phyloP scores from a whole-genome alignment of 106 monocot genomes.

The Hemerocallis citrina region DNA sequence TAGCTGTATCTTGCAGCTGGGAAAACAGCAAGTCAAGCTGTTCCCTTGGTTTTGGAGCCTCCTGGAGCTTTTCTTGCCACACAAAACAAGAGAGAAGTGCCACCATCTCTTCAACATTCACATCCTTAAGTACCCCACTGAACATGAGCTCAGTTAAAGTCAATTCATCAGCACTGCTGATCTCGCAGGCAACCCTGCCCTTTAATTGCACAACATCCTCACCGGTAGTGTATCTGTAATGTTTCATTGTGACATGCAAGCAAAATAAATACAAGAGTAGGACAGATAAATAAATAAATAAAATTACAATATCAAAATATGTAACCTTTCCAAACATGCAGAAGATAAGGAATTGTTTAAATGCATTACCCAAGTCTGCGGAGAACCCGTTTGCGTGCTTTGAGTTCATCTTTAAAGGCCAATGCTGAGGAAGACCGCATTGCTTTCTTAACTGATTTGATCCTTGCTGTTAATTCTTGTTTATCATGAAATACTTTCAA shows the following conservation, averaged over 20 bases:
- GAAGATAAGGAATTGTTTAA: background rate
- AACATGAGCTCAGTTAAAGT: conserved; percentile 92
- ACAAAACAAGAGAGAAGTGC: conserved; percentile 98
- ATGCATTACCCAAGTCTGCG: conserved; percentile 71
- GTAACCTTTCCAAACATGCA: background rate
- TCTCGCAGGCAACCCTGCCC: conserved; percentile 95
- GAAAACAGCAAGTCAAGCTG: conserved; percentile 64
- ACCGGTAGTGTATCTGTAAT: conserved; percentile 64
- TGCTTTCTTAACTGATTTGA: conserved; percentile 69
- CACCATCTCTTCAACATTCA: conserved; percentile 65
- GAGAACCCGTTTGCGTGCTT: conserved; percentile 87
- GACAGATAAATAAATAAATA: too few species aligned
- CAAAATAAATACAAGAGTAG: background rate
- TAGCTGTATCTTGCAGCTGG: conserved; percentile 88
- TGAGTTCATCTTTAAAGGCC: conserved; percentile 98
- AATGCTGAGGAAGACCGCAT: conserved; percentile 75
- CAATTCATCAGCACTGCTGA: conserved; percentile 83
- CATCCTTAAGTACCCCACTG: conserved; percentile 73
- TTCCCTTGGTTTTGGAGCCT: conserved; percentile 82
- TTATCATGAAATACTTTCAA: conserved; percentile 80
- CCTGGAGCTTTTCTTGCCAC: conserved; percentile 93
- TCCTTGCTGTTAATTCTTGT: conserved; percentile 67
- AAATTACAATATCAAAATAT: background rate
- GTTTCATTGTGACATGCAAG: background rate
- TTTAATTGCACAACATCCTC: conserved; percentile 96